A percentile compares a stretch with the other conserved stretches of the same genome.
phyloP scores from a whole-genome alignment of 2,329 filamentous ascomycete genomes.

The Stenocarpella maydis region DNA sequence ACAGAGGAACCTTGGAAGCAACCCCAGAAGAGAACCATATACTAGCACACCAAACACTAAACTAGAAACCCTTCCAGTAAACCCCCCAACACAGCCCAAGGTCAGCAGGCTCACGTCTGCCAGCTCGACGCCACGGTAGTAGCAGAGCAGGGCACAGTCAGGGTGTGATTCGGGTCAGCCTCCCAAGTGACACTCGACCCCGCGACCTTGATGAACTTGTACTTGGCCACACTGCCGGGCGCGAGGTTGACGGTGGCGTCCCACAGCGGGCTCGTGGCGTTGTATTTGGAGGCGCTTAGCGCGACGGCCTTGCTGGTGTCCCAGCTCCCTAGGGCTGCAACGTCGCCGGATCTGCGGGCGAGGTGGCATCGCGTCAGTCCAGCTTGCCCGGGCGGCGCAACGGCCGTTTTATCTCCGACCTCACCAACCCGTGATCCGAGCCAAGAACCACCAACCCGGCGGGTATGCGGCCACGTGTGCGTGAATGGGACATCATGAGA shows the following conservation, averaged over 20 bases:
- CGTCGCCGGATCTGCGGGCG: conserved; percentile 38
- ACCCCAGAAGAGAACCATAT: neutral
- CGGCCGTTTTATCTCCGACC: no score
- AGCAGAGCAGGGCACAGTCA: conserved; percentile 40
- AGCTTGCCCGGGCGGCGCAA: no score
- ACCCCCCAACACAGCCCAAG: neutral
- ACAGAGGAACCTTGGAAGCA: neutral
- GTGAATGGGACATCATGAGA: conserved; percentile 7
- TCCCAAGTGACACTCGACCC: conserved; percentile 60
- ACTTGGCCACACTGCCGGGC: conserved; percentile 56
- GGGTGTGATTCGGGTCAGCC: conserved; percentile 50
- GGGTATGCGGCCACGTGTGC: conserved; percentile 12
- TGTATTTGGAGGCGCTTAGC: conserved; percentile 59
- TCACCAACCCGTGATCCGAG: neutral
- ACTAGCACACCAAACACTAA: neutral
- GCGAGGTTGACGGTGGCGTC: conserved; percentile 54
- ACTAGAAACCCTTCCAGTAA: no score
- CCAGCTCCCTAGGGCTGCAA: conserved; percentile 58
- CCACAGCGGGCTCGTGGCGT: conserved; percentile 59
- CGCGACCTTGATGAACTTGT: conserved; percentile 63
- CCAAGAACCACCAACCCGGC: conserved; percentile 1
- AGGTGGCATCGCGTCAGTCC: neutral
- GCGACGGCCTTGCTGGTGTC: conserved; percentile 52
- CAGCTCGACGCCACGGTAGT: conserved; percentile 43
- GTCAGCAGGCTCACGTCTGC: conserved; percentile 36